phyloP scores from a whole-genome alignment of 163 green algal species.

The Chlamydomonas reinhardtii region DNA sequence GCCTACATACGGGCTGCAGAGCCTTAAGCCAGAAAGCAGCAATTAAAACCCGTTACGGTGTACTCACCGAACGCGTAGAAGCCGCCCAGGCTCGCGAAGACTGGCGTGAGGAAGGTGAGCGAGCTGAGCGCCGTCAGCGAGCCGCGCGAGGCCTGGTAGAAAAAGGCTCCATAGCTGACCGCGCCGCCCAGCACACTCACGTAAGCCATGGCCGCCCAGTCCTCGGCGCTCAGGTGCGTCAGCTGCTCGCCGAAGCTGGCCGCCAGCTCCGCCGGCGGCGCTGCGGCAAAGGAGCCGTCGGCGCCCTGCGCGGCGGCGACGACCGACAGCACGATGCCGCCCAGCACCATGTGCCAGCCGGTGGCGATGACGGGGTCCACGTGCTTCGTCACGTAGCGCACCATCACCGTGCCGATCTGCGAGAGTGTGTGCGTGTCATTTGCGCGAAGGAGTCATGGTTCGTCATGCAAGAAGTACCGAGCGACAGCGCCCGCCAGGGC shows the following conservation, averaged over 20 bases:
- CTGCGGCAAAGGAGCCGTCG: not conserved
- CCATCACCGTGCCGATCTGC: constrained; percentile 35
- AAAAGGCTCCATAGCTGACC: constrained; percentile 93
- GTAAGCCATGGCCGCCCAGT: constrained; percentile 83
- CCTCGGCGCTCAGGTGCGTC: constrained; percentile 40
- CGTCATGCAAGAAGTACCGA: no score
- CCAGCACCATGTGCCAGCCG: constrained; percentile 95
- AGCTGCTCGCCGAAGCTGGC: constrained; percentile 1
- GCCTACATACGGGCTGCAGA: no score
- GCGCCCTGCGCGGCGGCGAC: constrained; percentile 70
- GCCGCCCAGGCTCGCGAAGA: constrained; percentile 2
- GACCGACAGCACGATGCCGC: constrained; percentile 79
- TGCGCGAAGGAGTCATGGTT: no score
- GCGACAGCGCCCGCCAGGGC: no score
- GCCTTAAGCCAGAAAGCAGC: no score
- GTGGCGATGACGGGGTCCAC: constrained; percentile 91
- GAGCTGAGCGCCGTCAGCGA: constrained; percentile 85
- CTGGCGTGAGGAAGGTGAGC: constrained; percentile 94
- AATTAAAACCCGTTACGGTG: no score
- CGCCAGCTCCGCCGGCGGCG: not conserved
- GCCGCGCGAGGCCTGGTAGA: constrained; percentile 86
- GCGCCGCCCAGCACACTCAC: constrained; percentile 89
- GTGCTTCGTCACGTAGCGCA: constrained; percentile 75
- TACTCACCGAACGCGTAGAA: no score
- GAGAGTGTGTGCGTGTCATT: not conserved